These are phyloP conservation scores for Trichothecium sympodiale DNA, from an alignment of 2,329 filamentous ascomycete genomes.

Conservation along the genomic window DNA sequence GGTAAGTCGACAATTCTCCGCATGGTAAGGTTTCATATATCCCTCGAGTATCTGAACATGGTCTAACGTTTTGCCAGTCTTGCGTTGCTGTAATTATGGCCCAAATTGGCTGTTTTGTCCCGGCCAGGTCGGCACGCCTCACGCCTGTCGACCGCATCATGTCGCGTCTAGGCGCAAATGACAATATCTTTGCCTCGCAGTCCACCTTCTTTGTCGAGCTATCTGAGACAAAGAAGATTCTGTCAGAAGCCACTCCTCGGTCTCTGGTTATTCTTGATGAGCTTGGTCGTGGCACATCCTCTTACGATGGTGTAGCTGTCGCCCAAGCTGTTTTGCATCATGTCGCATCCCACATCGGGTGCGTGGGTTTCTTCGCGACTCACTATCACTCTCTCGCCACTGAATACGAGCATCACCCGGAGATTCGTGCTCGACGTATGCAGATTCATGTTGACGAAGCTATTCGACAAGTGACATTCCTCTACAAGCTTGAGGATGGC, in stretches of 20 bases:
- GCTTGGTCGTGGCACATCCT: conserved; percentile 85
- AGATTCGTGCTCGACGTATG: conserved; percentile 82
- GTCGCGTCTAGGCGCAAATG: conserved; percentile 92
- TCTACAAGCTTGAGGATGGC: conserved; percentile 88
- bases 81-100: conserved; percentile 96
- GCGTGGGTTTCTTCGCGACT: conserved; percentile 92
- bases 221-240: conserved; percentile 95
- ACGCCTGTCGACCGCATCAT: conserved; percentile 96
- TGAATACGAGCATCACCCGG: conserved; percentile 82
- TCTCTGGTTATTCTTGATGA: conserved; percentile 96
- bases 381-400: conserved; percentile 92
- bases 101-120: conserved; percentile 88
- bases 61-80: conserved; percentile 42
- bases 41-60: neutral
- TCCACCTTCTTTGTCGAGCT: conserved; percentile 98
- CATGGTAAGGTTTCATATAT: conserved; percentile 53
- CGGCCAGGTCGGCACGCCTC: conserved; percentile 67
- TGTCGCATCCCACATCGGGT: conserved; percentile 84
- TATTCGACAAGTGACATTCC: conserved; percentile 79
- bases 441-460: conserved; percentile 85
- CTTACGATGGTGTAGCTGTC: conserved; percentile 92
- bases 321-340: conserved; percentile 97
- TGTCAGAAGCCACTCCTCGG: conserved; percentile 84
- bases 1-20: conserved; percentile 93
- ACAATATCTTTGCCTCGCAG: conserved; percentile 97